phyloP scores from a whole-genome alignment of 306 rosid species.

The Quercus ilex region DNA sequence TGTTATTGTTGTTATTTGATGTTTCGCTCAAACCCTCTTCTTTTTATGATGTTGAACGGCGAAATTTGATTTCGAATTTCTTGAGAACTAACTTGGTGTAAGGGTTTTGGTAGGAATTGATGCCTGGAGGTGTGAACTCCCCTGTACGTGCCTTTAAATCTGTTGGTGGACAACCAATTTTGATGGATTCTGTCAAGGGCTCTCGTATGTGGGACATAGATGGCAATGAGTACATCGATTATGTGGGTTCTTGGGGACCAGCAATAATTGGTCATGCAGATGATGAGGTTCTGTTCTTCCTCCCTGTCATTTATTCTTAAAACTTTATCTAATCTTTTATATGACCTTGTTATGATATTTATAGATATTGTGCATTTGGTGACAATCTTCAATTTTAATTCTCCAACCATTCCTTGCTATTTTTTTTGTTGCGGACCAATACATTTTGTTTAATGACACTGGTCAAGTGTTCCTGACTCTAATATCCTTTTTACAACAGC shows the following conservation, averaged over 20 bases:
- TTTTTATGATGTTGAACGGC: not conserved
- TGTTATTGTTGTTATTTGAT: no score
- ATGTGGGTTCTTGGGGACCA: constrained; percentile 99
- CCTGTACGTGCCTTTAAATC: constrained; percentile 98
- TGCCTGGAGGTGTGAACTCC: constrained; percentile 99
- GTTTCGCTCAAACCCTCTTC: no score
- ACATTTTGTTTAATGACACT: not conserved
- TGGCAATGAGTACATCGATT: constrained; percentile 90
- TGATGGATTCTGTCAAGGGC: constrained; percentile 88
- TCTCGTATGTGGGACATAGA: constrained; percentile 87
- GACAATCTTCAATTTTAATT: not conserved
- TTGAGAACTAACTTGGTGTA: not conserved
- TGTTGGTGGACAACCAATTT: constrained; percentile 92
- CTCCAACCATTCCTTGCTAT: not conserved
- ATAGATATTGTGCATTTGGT: no score
- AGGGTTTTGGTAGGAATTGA: constrained; percentile 50
- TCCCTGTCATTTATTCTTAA: no score
- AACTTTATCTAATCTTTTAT: no score
- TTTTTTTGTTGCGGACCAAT: not conserved
- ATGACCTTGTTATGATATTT: no score
- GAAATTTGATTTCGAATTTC: not conserved
- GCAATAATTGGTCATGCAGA: constrained; percentile 96
- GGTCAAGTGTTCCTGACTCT: not conserved
- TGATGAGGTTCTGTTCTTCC: no score
- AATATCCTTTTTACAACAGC: no score